These are phyloP conservation scores for Kentomonas sorsogonicus DNA, from an alignment of 208 protist genomes.

Conservation along the genomic window DNA sequence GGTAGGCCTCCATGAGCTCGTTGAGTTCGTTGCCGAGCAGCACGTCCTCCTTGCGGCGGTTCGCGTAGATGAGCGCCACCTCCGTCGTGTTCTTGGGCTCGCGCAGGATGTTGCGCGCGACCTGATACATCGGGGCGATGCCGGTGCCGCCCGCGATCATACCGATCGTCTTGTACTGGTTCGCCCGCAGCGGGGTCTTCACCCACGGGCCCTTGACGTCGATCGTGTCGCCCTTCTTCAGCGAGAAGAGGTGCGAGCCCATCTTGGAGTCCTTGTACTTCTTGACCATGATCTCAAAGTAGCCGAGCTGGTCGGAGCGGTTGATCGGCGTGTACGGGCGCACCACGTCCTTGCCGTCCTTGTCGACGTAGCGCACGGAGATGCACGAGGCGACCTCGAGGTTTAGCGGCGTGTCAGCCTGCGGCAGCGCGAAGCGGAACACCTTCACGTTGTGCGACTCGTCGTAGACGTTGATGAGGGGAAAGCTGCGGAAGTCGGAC, in stretches of 20 bases:
- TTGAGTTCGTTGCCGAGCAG: constrained; percentile 91
- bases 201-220: constrained; percentile 89
- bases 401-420: constrained; percentile 76
- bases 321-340: constrained; percentile 88
- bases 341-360: constrained; percentile 73
- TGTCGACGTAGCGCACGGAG: constrained; percentile 59
- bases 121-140: constrained; percentile 93
- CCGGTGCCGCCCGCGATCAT: constrained; percentile 93
- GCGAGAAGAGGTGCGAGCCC: constrained; percentile 80
- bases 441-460: constrained; percentile 86
- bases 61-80: constrained; percentile 87
- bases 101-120: constrained; percentile 71
- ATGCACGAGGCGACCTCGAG: constrained; percentile 77
- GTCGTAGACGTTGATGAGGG: constrained; percentile 74
- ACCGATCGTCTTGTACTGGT: constrained; percentile 89
- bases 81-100: constrained; percentile 83
- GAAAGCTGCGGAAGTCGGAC: constrained; percentile 69
- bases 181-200: constrained; percentile 83
- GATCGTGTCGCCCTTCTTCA: constrained; percentile 90
- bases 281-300: constrained; percentile 89
- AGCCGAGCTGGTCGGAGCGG: constrained; percentile 72
- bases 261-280: constrained; percentile 88
- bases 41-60: constrained; percentile 90
- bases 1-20: constrained; percentile 80
- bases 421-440: constrained; percentile 81